Evolutionary conservation across 257 asterid genomes (phyloP), one percentile per base, ranked within the genome.

Genomic region (Petunia axillaris): DNA sequence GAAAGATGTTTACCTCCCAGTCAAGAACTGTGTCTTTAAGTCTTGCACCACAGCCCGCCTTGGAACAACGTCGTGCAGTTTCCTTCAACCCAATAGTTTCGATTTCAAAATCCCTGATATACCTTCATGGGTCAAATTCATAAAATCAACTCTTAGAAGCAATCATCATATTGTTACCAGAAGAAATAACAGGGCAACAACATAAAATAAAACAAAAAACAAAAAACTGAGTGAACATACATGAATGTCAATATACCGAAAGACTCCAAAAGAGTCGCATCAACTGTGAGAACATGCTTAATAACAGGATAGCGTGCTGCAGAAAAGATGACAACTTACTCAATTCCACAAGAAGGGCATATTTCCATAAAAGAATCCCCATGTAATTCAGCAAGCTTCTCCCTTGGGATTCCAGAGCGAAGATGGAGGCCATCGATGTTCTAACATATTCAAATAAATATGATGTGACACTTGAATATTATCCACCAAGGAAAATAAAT

Each of bases 21-120:
- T 95, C 99, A 71, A 95, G 98, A 85, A 95, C 98, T 8, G 97
- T 90, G 90, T 95, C 99, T 90, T 90, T 91, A 86, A 95, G 91
- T 88, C 91, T 95, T 44, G 94, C 87, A 71, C 90, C 88, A 84
- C 99, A 95, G 53, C 85, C 84, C 75, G 82, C 68, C 81, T 84
- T 87, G 84, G 97, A 88, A 81, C 99, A 95, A 80, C 89, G 92
- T 43, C 99, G 91, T 40, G 90, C 43, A 53, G 99, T 93, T 78
- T 93, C 97, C 87, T 92, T 95, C 86, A 95, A 75, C 46, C 99
- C 99, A 74, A 95, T 93, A 35, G 98, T 92, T 92, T 92, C 99
- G 75, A 93, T 90, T 83, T 95, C 99, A 64, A 95, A 95, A 86
- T 95, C 99, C 87, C 98, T 88, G 81, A 88, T 38, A 85, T 93